Evolutionary conservation across 2,329 filamentous ascomycete species (phyloP).

Genomic region (Colletotrichum australisinense): DNA sequence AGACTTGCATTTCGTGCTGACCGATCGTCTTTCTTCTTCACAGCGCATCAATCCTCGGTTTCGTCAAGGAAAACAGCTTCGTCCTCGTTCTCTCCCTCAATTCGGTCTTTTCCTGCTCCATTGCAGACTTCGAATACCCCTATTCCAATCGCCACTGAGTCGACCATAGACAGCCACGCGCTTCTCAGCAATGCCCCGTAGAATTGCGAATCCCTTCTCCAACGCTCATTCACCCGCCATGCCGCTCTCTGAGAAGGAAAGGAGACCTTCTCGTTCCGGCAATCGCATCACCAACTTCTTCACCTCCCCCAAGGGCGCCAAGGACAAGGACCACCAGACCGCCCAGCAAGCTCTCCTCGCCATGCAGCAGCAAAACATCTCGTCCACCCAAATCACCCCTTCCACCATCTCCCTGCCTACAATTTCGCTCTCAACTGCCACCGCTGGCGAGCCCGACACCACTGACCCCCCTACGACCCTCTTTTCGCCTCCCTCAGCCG

Average conservation of each 20-base stretch:
- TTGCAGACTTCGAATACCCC: conserved; percentile 8
- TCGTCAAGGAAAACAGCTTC: conserved; percentile 19
- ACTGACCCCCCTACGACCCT: conserved; percentile 81
- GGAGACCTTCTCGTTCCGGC: conserved; percentile 65
- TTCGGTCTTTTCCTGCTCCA: conserved; percentile 7
- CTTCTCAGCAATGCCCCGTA: conserved; percentile 65
- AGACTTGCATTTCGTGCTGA: conserved; percentile 23
- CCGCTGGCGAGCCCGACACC: conserved; percentile 77
- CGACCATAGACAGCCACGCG: conserved; percentile 27
- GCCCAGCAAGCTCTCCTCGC: conserved; percentile 76
- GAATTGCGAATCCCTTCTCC: conserved; percentile 67
- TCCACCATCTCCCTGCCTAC: conserved; percentile 85
- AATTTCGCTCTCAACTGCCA: conserved; percentile 91
- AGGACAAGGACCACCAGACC: conserved; percentile 68
- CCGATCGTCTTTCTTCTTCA: conserved; percentile 4
- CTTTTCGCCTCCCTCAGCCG: conserved; percentile 88
- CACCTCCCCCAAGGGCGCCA: conserved; percentile 73
- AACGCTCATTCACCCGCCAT: conserved; percentile 60
- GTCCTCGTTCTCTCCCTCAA: background rate
- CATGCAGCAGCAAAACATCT: conserved; percentile 70
- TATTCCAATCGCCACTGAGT: conserved; percentile 6
- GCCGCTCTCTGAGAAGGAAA: conserved; percentile 63
- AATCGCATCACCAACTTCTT: conserved; percentile 87
- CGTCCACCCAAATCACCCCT: conserved; percentile 74
- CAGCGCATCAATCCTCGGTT: conserved; percentile 7